Evolutionary conservation across 2,329 filamentous ascomycete genomes (phyloP).

Genomic region (Hymenoscyphus albidus): DNA sequence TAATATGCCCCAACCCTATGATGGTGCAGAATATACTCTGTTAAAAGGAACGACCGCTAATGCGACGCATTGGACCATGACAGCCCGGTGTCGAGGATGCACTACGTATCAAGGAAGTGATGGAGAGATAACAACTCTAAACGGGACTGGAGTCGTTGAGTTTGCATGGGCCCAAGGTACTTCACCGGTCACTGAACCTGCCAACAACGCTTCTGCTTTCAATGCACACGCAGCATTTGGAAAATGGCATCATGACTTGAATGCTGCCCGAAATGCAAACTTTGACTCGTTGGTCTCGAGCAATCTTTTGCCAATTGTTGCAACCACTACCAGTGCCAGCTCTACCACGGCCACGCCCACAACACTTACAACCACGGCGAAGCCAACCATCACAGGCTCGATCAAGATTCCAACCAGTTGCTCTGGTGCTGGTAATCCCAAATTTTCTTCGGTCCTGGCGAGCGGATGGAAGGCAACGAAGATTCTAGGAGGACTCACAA

Average conservation of each 20-base stretch:
- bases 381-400: conserved; percentile 1
- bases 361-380: conserved; percentile 5
- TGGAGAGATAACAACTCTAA: conserved; percentile 14
- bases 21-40: conserved; percentile 16
- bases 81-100: conserved; percentile 20
- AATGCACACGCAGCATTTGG: conserved; percentile 17
- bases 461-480: conserved; percentile 17
- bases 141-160: conserved; percentile 18
- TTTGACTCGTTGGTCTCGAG: conserved; percentile 19
- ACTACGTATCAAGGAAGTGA: conserved; percentile 21
- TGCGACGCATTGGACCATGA: conserved; percentile 23
- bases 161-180: conserved; percentile 23
- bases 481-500: conserved; percentile 17
- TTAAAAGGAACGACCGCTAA: conserved; percentile 21
- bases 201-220: conserved; percentile 22
- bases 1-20: conserved; percentile 18
- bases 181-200: conserved; percentile 15
- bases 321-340: conserved; percentile 5
- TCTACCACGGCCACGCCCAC: background rate
- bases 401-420: conserved; percentile 18
- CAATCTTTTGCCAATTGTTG: conserved; percentile 12
- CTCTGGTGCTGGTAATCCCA: conserved; percentile 14
- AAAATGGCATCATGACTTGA: conserved; percentile 24
- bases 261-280: conserved; percentile 21
- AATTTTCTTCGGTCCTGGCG: conserved; percentile 16